Evolutionary conservation across 805 yeast species (phyloP), one percentile per base, ranked within the genome.

Genomic region (Saitoella complicata): DNA sequence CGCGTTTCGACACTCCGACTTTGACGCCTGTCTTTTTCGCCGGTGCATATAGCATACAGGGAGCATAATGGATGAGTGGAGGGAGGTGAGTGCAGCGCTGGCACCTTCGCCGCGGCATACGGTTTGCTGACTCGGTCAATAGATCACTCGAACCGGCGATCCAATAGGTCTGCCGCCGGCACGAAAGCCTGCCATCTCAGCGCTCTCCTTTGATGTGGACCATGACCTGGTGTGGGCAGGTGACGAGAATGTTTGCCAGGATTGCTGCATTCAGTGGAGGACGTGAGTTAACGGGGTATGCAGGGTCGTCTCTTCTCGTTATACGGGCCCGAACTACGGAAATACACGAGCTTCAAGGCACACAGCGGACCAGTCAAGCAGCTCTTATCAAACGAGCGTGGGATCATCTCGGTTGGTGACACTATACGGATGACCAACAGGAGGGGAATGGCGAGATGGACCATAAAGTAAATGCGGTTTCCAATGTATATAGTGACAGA

Each of bases 191-290:
- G 21, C 47, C 8, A 43, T 54, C n/a, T 42, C 52, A 11, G 44
- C 59, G 8, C 39, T 74, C 6, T 59, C 61, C 3, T 86, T 86
- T 58, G 95, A 87, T 61, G 70, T 69, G 35, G 63, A 70, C n/a
- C 72, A 76, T 47, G 91, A 87, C 53, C 64, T 91, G 39, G 57
- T 87, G 1, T 88, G 97, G 97, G 69, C 78, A 1, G 94, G 94
- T 11, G 91, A 83, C 57, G 59, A 73, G 34, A 52, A 65, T 1
- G 68, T 65, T 36, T 82, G 87, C 4, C 60, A 67, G 39, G 54
- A 69, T 0, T 60, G 66, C 4, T 64, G 71, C 1, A 68, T 58
- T 42, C 30, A 11, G 29, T 9, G 11, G 10, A 10, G 34, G 29
- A 10, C 30, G 31, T 34, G 43, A n/a, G 43, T 13, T 31, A 2